Base-by-base conservation (phyloP, 2,329 filamentous ascomycete genomes). In the Myriosclerotinia curreyana region DNA sequence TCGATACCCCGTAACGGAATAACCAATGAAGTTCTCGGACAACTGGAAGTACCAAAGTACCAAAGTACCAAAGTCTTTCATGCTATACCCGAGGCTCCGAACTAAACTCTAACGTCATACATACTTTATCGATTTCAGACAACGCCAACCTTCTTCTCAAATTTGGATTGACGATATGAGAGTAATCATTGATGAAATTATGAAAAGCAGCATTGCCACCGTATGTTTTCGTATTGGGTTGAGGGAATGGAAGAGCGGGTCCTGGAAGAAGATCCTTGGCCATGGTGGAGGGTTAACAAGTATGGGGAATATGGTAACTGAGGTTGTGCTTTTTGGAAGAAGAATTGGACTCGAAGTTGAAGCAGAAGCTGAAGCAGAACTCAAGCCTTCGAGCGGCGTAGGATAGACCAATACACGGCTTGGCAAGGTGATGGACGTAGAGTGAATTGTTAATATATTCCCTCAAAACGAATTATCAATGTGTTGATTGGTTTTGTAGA, bases 131-230 rank as follows among this genome's bases (percentile, higher is more conserved):
- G 46, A 69, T 69, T 72, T 93, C 88, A 12, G 89, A 88, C 64
- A 94, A 82, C 31, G 90, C 90, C 64, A 91, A 82, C 64, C 90
- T 84, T 68, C 91, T 83, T 62, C 89, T 84, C 71, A 93, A 83
- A 71, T 91, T 90, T n/a, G 89, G 88, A 73, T 94, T 89, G 68
- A 83, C 74, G 42, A 88, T 83, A 68, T 86, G 83, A 9, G 81
- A 83, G 69, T 79, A 78, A 69, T 78, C 76, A 69, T 78, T 77
- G 56, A 73, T 65, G 75, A 90, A 91, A 75, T 90, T 90, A 77
- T 89, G 86, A 74, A 90, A 90, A 51, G 87, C 87, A 66, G 83
- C 81, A 73, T 89, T 89, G 65, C 86, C 86, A 68, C 86, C 86
- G 61, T 80, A 78, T 1, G 84, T 87, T 63, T 77, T 49, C 2